Evolutionary conservation across 164 flowering plant genomes (phyloP), one percentile per base, ranked within the genome.

Genomic region (Echeveria elegans): DNA sequence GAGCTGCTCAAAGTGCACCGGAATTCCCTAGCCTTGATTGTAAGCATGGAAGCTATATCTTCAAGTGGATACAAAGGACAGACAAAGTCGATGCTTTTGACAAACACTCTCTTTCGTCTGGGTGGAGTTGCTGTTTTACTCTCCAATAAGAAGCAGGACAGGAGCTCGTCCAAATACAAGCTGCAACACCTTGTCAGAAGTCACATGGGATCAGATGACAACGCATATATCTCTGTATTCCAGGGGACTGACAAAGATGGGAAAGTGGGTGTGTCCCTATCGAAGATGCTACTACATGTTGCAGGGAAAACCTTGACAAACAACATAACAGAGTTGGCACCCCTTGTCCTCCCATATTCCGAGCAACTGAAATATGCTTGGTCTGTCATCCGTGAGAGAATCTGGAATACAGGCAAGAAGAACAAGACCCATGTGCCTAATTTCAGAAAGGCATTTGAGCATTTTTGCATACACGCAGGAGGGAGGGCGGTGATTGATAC

Each of bases 81-180:
- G 6, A 31, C 15, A 19, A 88, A 82, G 72, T 85, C 96, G 37
- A 88, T 82, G 92, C 79, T 85, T 10, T 34, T 88, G 21, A 59
- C 83, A 31, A 86, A 86, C 77, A 68, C 74, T 10, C 65, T 88
- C 16, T 88, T 88, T 26, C 77, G 91, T 1, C 76, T 83, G 79
- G 87, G 89, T 1, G 83, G 84, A 41, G 82, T 74, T 12, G 85
- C 85, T 0, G 68, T 85, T 45, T 59, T 83, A 32, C 66, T 85
- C 10, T 82, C 87, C 1, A 83, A 85, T 72, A 72, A 69, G 69
- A 70, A 72, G 31, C 65, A 73, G 37, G 84, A 83, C 69, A 69
- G 58, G 64, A 7, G 14, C 1, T 63, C 0, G 28, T 77, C 87
- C 19, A 83, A 80, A 64, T 83, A 83, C 76, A 69, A 76, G 73